Evolutionary conservation across 2,329 filamentous ascomycete genomes (phyloP), one percentile per base, ranked within the genome.

Genomic region (Hymenoscyphus fraxineus): DNA sequence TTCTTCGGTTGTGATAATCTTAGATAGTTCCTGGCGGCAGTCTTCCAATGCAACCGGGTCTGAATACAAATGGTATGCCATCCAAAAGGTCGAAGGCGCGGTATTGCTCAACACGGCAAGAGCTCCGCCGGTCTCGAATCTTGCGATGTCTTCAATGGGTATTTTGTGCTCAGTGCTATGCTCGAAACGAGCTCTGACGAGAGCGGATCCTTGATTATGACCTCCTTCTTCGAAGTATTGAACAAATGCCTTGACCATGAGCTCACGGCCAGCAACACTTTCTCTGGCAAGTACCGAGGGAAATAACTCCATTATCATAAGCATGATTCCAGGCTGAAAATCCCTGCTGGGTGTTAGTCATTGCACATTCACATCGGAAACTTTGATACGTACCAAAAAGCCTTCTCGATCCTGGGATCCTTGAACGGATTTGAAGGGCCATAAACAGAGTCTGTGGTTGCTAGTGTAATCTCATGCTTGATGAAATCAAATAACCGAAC

Each of bases 51-150:
- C 66, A 0, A 51, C 40, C 0, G 75, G 72, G 31, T 77, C 65
- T 0, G 78, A 77, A 40, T 76, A 71, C 12, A 81, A 67, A 15
- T 78, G 71, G 31, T 76, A 75, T 0, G 80, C 62, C 10, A 76
- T 71, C 80, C 79, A 81, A 67, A 81, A 80, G 0, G 74, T 64
- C 0, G 78, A 70, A 0, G 78, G 77, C 0, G 73, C 71, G 0
- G 77, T 79, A 60, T 80, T 82, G 19, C 76, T 75, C 1, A 81
- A 69, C 38, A 79, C 69, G 0, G 76, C 80, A 59, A 80, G 74
- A 0, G 75, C 75, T 1, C 75, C 74, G 12, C 76, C 79, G 58
- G 79, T 75, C 65, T 81, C 79, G 63, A 77, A 76, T 44, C 76
- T 74, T 6, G 78, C 78, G 3, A 77, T 77, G 65, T 81, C 78